A percentile compares a stretch with the other conserved stretches of the same genome.
Conservation (phyloP, 176 grass and related monocot species). For the Bromus sterilis region DNA sequence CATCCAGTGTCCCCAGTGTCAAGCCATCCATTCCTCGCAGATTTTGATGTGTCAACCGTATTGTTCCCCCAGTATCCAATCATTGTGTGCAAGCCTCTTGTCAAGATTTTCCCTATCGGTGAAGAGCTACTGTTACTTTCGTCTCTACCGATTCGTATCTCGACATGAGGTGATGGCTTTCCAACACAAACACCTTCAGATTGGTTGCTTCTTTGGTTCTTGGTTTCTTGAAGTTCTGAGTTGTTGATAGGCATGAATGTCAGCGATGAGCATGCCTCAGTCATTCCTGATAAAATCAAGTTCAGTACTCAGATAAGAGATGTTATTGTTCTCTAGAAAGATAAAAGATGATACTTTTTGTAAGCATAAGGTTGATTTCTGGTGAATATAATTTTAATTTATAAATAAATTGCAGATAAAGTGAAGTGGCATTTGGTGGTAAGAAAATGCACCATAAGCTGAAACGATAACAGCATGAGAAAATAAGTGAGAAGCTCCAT, state of each 20-base stretch:
- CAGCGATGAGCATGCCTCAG: conserved; percentile 84
- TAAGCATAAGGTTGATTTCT: not conserved
- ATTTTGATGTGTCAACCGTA: conserved; percentile 5
- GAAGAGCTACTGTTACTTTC: not conserved
- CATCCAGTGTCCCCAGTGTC: conserved; percentile 83
- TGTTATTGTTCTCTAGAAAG: no score
- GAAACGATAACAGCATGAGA: conserved; percentile 59
- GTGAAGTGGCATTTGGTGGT: not conserved
- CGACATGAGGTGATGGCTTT: conserved; percentile 71
- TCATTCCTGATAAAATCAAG: conserved; percentile 63
- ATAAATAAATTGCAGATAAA: not conserved
- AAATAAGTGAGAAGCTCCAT: conserved; percentile 46
- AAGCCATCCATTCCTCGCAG: conserved; percentile 53
- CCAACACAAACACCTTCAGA: conserved; percentile 48
- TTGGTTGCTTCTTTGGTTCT: not conserved
- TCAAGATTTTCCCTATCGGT: conserved; percentile 54
- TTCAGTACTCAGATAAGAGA: not conserved
- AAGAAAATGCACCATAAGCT: conserved; percentile 60
- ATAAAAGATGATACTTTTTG: not conserved
- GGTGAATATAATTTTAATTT: not conserved
- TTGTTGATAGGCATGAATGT: conserved; percentile 59
- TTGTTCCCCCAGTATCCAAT: conserved; percentile 56
- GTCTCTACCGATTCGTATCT: conserved; percentile 35
- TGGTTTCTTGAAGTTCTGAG: conserved; percentile 17
- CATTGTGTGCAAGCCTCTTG: conserved; percentile 90